Evolutionary conservation across 1,139 yeast genomes (phyloP), one percentile per base, ranked within the genome.

Genomic region (Meyerozyma guilliermondii): DNA sequence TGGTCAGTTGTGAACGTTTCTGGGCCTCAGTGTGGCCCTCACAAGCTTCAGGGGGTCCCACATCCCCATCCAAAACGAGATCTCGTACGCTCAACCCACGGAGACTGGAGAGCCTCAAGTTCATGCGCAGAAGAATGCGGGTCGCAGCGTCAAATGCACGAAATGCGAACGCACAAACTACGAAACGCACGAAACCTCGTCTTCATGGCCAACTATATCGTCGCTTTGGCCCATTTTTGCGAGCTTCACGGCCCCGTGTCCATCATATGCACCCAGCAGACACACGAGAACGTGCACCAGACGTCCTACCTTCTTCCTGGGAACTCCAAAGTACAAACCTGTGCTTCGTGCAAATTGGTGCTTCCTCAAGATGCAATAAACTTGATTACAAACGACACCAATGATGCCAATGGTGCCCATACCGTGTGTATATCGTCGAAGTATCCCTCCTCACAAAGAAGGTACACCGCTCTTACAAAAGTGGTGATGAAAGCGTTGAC

Each of bases 221-320:
- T 85, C 16, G 76, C 88, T 38, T 59, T 87, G 45, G 85, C 89
- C 0, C 95, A 87, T 55, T 87, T 87, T 58, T 87, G 96, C 61
- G 96, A 87, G 62, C 72, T 83, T 27, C 95, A 87, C 57, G 96
- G 96, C 0, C 95, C 96, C 0, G 73, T 83, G 14, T 75, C 83
- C 39, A 71, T 87, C n/a, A 63, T 83, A 54, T 86, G 91, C 52
- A 84, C 95, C 0, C 92, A 85, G 54, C 51, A 59, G 20, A 54
- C 68, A n/a, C 50, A 39, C 55, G 57, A 14, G 16, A 7, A 49
- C 58, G 39, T 59, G 55, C 58, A 42, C 65, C 47, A 55, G 46
- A 18, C 62, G 60, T 41, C 39, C 39, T 50, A 51, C 29, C 39
- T 56, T 14, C 46, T 65, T 50, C 48, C 63, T 45, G 38, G 61